phyloP scores from a whole-genome alignment of 2,329 filamentous ascomycete species.

The Alternaria metachromatica region DNA sequence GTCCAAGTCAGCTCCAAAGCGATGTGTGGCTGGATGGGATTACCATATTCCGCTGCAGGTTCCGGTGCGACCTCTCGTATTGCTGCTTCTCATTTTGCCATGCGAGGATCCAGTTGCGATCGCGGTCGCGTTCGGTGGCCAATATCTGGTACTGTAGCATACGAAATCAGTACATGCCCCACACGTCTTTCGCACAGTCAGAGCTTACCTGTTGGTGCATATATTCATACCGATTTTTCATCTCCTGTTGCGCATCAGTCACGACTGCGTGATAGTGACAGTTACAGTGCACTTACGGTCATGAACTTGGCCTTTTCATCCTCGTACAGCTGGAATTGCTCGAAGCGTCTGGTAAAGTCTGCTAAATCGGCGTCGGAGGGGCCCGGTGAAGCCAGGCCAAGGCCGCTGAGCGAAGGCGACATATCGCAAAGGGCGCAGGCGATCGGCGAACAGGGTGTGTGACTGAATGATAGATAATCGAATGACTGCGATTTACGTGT shows the following conservation, averaged over 20 bases:
- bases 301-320: constrained; percentile 43
- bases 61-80: constrained; percentile 23
- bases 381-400: not conserved
- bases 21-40: not conserved
- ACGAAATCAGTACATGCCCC: no score
- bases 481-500: not conserved
- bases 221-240: constrained; percentile 50
- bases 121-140: constrained; percentile 30
- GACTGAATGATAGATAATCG: not conserved
- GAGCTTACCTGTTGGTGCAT: constrained; percentile 41
- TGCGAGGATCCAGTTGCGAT: constrained; percentile 26
- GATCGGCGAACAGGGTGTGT: not conserved
- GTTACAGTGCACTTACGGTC: constrained; percentile 26
- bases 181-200: no score
- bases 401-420: constrained; percentile 19
- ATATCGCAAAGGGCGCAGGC: constrained; percentile 3
- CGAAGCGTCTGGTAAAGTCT: constrained; percentile 38
- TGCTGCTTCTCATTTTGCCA: constrained; percentile 32
- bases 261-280: not conserved
- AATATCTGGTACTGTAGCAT: constrained; percentile 41
- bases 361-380: constrained; percentile 9
- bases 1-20: not conserved
- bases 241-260: constrained; percentile 38
- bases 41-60: constrained; percentile 37
- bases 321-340: constrained; percentile 39